Evolutionary conservation across 2,329 filamentous ascomycete genomes (phyloP), one percentile per base, ranked within the genome.

Genomic region (Boeremia lycopersici): DNA sequence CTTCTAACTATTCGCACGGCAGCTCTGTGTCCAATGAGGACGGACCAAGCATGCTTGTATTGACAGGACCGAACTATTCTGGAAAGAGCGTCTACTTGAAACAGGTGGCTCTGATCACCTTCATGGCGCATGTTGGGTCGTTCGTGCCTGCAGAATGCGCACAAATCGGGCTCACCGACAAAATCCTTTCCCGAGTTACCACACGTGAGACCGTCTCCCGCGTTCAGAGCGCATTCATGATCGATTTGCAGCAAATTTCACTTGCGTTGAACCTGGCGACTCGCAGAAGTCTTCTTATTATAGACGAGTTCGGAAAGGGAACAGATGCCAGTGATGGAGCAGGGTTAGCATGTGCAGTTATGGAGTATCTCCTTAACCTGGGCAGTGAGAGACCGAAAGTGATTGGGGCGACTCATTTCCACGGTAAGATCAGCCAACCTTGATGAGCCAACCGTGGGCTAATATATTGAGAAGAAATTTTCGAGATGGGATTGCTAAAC

Each of bases 81-180:
- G 95, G 95, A 0, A 99, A 99, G 74, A 98, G 92, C 64, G 86
- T 98, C 0, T 98, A 96, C 74, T 82, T 98, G 70, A 99, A 96
- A 74, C 93, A 99, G 72, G 85, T 91, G 29, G 95, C 93, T 4
- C 78, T 97, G 44, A 95, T 96, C 54, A 87, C 96, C 12, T 97
- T 95, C 70, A 83, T 99, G 74, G 91, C 95, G 0, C 95, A 99
- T 69, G 85, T 96, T 48, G 95, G 95, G 46, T 81, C 91, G 71
- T 98, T 90, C 70, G 90, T 99, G 1, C 93, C 95, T 1, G 93
- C 93, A 1, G 82, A 87, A 13, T 79, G 76, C 26, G 93, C 93
- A 8, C 83, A 76, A 1, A 88, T 99, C 58, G 93, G 95, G 0
- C 76, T 98, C 31, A 97, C 93, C 0, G 95, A 98, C 78, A 96